Base-by-base conservation (phyloP, 2,329 filamentous ascomycete species). In the Cordyceps javanica region DNA sequence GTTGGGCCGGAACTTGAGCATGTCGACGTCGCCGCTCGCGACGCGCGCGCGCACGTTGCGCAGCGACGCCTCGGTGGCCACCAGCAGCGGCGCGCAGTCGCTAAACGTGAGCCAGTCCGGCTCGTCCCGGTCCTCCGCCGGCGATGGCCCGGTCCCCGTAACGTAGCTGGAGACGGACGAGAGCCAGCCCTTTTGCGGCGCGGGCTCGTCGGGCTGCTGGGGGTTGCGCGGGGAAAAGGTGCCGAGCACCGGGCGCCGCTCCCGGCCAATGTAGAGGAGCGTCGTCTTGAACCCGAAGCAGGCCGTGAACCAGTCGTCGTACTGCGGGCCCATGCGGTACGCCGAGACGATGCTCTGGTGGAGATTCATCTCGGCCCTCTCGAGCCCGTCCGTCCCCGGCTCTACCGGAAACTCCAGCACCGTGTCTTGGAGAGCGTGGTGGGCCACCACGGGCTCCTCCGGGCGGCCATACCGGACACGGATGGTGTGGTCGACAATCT, bases 11-110 rank as follows among this genome's bases (percentile, higher is more conserved):
- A 91, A 89, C 64, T 87, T 88, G 39, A 79, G 80, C 67, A 88
- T 82, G 55, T 87, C 84, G 73, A 88, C 66, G 30, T 77, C 70
- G 13, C 72, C 74, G 0, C 72, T 72, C 0, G 77, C 72, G 6
- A 90, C 70, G 4, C 85, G 78, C 6, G 68, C 68, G 34, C 81
- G 83, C 48, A 95, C 81, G 63, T 89, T 79, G 21, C 77, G 72
- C n/a, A 92, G 78, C 1, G 89, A 94, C 2, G 83, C 80, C 60
- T 85, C 78, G 0, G 86, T 89, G 5, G 87, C 79, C 25, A 96
- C 71, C 14, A 96, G 80, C 68, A 88, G 89, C 0, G 90, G 87
- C 1, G 89, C 89, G 61, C 82, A 82, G 70, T 94, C 90, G 39
- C 85, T 82, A 71, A 93, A 94, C 2, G 82, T 83, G 44, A 93